Conservation (phyloP, 2,329 filamentous ascomycete genomes). For the Akanthomyces dipterigenus region DNA sequence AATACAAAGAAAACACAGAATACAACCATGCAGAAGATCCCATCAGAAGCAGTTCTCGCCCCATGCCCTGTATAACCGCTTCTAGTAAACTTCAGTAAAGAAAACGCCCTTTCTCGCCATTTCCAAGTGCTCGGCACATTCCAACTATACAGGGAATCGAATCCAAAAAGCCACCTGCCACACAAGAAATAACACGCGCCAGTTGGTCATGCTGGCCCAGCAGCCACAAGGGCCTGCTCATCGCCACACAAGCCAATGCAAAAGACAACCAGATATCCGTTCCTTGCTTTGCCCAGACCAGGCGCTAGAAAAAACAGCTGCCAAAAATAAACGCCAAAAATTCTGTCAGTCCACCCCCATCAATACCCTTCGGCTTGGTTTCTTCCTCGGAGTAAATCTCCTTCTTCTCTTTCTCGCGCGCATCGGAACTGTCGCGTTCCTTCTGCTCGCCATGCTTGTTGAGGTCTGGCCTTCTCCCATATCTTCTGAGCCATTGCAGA, state of each 20-base stretch:
- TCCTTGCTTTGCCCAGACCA: background rate
- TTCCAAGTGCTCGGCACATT: background rate
- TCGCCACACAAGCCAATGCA: background rate
- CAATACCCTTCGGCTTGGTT: background rate
- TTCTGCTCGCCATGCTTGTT: too few relatives aligned
- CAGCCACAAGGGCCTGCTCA: background rate
- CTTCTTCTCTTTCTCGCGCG: background rate
- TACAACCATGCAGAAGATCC: background rate
- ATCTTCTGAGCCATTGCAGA: too few relatives aligned
- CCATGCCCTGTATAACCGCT: background rate
- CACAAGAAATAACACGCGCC: background rate
- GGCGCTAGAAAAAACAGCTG: background rate
- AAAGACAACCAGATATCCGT: background rate
- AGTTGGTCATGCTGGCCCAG: background rate
- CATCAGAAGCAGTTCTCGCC: background rate
- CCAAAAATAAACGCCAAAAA: constrained; percentile 4
- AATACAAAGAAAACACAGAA: background rate
- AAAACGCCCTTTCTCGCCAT: constrained; percentile 2
- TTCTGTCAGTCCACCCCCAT: background rate
- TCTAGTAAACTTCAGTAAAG: background rate
- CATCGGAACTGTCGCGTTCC: background rate
- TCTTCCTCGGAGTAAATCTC: background rate
- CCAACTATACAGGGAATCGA: background rate
- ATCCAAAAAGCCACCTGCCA: background rate
- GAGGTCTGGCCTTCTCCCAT: too few relatives aligned